Evolutionary conservation across 2,329 filamentous ascomycete species (phyloP), one percentile per base, ranked within the genome.

Genomic region (Ceratocystis cubensis): DNA sequence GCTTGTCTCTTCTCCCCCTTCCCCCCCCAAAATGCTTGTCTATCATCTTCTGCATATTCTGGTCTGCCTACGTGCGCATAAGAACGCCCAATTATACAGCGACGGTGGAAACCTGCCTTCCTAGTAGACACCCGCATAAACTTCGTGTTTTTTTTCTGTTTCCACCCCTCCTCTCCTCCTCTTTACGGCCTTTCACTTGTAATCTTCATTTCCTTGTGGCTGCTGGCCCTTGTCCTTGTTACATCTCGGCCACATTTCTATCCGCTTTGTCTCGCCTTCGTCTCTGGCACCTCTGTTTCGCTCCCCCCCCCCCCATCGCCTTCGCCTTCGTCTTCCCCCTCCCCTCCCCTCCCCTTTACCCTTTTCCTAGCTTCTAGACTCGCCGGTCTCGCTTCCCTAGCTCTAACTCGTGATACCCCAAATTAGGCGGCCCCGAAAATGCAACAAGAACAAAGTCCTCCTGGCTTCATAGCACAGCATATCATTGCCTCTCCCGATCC

Each of bases 401-500:
- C 37, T 41, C 3, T 3, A 13, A 13, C 37, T 41, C 10, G 37
- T 41, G 37, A 41, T 41, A 41, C 37, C 10, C 37, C 37, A 41
- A 41, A 13, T 13, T 4, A 41, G 3, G 37, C 37, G 33, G 8
- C 3, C 37, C 37, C 45, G 1, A 20, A 8, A 20, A 48, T 48
- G 15, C 45, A 48, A 20, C 45, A 7, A 48, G 17, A 13, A 41
- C 37, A 41, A 41, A 41, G 37, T 41, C 2, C 10, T 41, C 37
- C 4, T 13, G 37, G 10, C 37, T 41, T 33, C 53, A 33, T 59
- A 30, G 15, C 53, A 57, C 53, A n/a, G 3, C 53, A 57, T n/a
- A 59, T 59, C 53, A 59, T 30, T 59, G 53, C 53, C 53, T 33
- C 25, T 30, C 53, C 22, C 53, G 15, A 17, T 57, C 53, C 37